A percentile compares a stretch with the other conserved stretches of the same genome.
Evolutionary conservation across 345 rosid genomes (phyloP).

Genomic region (Sonneratia alba): DNA sequence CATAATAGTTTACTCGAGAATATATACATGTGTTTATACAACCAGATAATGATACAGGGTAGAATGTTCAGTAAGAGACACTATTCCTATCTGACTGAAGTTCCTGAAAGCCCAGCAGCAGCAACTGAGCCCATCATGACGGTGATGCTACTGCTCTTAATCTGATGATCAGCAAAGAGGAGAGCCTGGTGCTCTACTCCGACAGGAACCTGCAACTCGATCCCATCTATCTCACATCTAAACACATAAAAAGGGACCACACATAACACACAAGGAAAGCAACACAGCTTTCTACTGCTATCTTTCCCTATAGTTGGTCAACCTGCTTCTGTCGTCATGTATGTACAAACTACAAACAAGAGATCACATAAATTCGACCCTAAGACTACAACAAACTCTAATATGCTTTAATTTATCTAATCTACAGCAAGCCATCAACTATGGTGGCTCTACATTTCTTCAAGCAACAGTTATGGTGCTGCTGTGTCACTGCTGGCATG

Average conservation of each 20-base stretch:
- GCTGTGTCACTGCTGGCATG: constrained; percentile 50
- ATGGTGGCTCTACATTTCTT: constrained; percentile 13
- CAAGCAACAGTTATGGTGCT: constrained; percentile 63
- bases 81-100: constrained; percentile 5
- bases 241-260: not conserved
- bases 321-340: not conserved
- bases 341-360: constrained; percentile 16
- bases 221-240: not conserved
- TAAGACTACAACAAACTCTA: constrained; percentile 1
- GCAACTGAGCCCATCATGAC: not conserved
- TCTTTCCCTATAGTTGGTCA: constrained; percentile 2
- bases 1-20: no score
- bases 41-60: constrained; percentile 2
- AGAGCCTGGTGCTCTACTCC: constrained; percentile 15
- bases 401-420: not conserved
- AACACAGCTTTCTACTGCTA: constrained; percentile 16
- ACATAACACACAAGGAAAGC: constrained; percentile 24
- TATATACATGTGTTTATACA: not conserved
- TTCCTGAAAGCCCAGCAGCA: constrained; percentile 6
- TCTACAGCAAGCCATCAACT: not conserved
- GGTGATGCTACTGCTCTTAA: not conserved
- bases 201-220: not conserved
- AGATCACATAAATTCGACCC: constrained; percentile 21
- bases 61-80: constrained; percentile 8
- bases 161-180: not conserved